Evolutionary conservation across 192 early-diverging fungal species (phyloP), one percentile per base, ranked within the genome.

Genomic region (Coemansia sp.): DNA sequence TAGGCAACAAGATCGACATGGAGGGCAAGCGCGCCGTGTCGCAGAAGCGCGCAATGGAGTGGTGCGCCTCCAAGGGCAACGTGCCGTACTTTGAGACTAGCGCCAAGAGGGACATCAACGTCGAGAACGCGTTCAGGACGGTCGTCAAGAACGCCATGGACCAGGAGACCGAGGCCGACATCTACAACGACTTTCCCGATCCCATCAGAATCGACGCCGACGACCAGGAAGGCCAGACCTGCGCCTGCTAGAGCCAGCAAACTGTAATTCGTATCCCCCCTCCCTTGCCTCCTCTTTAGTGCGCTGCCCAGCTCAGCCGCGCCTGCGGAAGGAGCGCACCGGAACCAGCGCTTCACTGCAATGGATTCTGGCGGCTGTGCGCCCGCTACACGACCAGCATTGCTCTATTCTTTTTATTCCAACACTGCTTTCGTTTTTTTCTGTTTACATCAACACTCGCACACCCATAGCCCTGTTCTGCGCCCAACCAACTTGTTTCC

Each of bases 1-100:
- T 99, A n/a, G 97, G 96, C 53, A 99, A 99, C 84, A 99, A 99
- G 85, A 86, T 99, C 50, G 97, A 99, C 74, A 79, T 99, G 72
- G 97, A 98, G 69, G 95, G 98, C 69, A 85, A 83, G 82, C 75
- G 45, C 53, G 82, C 93, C 84, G 93, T 99, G n/a, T 89, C 92
- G 65, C 86, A 90, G 85, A 97, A 96, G 82, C 85, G 94, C 24
- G 95, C 95, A 11, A 87, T 93, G 87, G 85, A 90, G 62, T 99
- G 94, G 91, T 98, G 95, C 74, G 87, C 94, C 72, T 87, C 91
- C 42, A 98, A 97, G 83, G 94, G 94, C 49, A 89, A 88, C 62
- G 94, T 97, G 74, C 95, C 93, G 45, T 97, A 95, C 84, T 99
- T 99, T 87, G 95, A 99, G 81, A 97, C 95, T 8, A 91, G 88